Evolutionary conservation across 306 rosid genomes (phyloP), one percentile per base, ranked within the genome.

Genomic region (Senna siamea): DNA sequence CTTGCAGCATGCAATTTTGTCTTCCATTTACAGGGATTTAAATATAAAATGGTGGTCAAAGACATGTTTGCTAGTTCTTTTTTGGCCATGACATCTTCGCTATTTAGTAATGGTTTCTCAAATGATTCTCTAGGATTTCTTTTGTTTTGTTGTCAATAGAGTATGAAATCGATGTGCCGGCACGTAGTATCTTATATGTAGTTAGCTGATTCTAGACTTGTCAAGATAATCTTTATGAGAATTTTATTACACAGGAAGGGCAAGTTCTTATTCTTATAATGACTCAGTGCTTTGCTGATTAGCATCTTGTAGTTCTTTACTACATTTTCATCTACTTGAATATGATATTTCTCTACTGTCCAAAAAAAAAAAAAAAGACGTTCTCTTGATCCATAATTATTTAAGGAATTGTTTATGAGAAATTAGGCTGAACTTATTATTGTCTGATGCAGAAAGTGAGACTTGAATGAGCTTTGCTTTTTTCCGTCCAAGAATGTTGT

Each of bases 361-460:
- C 30, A 26, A 26, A 37, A 37, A 37, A 37, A 37, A 1, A 37
- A 37, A 2, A 32, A 32, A 32, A 2, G 37, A 37, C 8, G 4
- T 4, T 63, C 34, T 47, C 22, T 44, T 34, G 19, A 51, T 51
- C 4, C 73, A 30, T 26, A 26, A 18, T 32, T 38, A 11, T 19
- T n/a, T 47, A 63, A 66, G 13, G 5, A 55, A 2, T 66, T 23
- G 44, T 46, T 68, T 67, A 59, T 9, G 8, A 57, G 73, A n/a
- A 34, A 67, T 41, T n/a, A n/a, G 46, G 73, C 41, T 77, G 10
- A 79, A 54, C 37, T 59, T 73, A 8, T 44, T 69, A 73, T 79
- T 54, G 4, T 77, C 47, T 50, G 73, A 69, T 84, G 87, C 83
- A 78, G 83, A 48, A 15, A 37, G 64, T 60, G 67, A 48, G 70